Evolutionary conservation across 345 rosid species (phyloP), one percentile per base, ranked within the genome.

Genomic region (Lepidium africanum): DNA sequence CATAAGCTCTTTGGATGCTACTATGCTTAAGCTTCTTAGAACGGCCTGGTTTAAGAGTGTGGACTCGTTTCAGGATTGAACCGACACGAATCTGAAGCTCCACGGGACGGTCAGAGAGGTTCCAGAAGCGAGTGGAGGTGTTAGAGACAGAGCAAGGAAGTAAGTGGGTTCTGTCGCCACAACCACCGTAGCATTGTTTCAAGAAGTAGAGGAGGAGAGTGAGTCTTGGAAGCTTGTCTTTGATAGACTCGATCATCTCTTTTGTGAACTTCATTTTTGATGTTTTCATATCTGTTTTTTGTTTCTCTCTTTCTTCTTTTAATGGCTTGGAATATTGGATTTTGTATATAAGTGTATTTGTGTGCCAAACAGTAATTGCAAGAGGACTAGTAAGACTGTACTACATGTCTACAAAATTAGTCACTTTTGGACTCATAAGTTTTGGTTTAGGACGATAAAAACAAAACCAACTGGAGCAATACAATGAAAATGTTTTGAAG

Each of bases 51-150:
- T 89, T 85, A 79, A 92, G 75, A 32, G 84, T 85, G 75, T 92
- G 87, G 13, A 89, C 92, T 47, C 83, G 84, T 77, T 85, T 92
- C 35, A 89, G 87, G 47, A 87, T 81, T 14, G 98, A 89, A 33
- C 96, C 92, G 10, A 89, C 90, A 55, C 96, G 82, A 65, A 89
- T 73, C 72, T 89, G 96, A 57, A 92, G 77, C 80, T 89, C 92
- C 51, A 89, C 70, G 1, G 92, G 77, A 69, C 85, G 76, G 76
- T 87, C 92, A 5, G 92, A 86, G 61, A 80, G 77, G 83, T 92
- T 92, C 85, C 82, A 89, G 63, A 92, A 79, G 45, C 92, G 86
- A 48, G 88, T 80, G 17, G 78, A 69, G 6, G 59, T 5, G 1
- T 59, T 47, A 61, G 64, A 2, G 54, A 62, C 35, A 19, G 74